Conservation (phyloP, 139 green algal species). For the Monoraphidium neglectum region DNA sequence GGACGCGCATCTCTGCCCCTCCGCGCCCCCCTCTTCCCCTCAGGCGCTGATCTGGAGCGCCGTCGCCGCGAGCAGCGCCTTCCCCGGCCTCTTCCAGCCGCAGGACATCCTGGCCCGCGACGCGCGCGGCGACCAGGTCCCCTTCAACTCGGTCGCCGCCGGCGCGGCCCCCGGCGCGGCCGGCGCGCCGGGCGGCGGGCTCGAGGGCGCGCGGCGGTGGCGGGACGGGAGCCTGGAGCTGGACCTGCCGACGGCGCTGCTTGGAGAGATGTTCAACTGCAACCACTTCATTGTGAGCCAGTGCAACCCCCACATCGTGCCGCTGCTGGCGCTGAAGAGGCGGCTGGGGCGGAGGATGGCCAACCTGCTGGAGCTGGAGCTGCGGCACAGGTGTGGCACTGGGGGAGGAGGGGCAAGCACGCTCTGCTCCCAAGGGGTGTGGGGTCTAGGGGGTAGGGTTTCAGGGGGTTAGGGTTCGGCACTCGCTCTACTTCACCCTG, state of each 20-base stretch:
- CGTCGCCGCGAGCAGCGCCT: slow-evolving; percentile 85
- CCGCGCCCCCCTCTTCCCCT: background rate
- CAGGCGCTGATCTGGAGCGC: slow-evolving; percentile 83
- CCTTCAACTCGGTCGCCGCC: background rate
- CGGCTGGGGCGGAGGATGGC: slow-evolving; percentile 61
- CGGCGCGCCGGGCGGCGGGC: background rate
- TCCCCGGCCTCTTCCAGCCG: slow-evolving; percentile 82
- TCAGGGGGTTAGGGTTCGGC: too few species aligned
- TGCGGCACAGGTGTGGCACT: slow-evolving; percentile 79
- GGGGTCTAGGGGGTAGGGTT: too few species aligned
- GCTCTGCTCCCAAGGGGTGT: background rate
- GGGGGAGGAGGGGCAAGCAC: too few species aligned
- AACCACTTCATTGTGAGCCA: slow-evolving; percentile 95
- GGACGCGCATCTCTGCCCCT: too few species aligned
- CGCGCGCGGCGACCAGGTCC: slow-evolving; percentile 47
- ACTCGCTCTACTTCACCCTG: too few species aligned
- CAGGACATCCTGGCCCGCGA: slow-evolving; percentile 76
- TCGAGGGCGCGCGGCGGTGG: slow-evolving; percentile 62
- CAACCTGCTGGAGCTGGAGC: slow-evolving; percentile 80
- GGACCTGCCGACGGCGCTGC: slow-evolving; percentile 80
- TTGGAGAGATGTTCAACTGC: slow-evolving; percentile 93
- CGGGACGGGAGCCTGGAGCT: slow-evolving; percentile 76
- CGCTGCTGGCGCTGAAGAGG: slow-evolving; percentile 82
- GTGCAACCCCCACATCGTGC: slow-evolving; percentile 90
- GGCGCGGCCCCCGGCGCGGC: background rate